A percentile compares a stretch with the other conserved stretches of the same genome.
Conservation (phyloP, 2,329 filamentous ascomycete species). For the Penicillium hordei region DNA sequence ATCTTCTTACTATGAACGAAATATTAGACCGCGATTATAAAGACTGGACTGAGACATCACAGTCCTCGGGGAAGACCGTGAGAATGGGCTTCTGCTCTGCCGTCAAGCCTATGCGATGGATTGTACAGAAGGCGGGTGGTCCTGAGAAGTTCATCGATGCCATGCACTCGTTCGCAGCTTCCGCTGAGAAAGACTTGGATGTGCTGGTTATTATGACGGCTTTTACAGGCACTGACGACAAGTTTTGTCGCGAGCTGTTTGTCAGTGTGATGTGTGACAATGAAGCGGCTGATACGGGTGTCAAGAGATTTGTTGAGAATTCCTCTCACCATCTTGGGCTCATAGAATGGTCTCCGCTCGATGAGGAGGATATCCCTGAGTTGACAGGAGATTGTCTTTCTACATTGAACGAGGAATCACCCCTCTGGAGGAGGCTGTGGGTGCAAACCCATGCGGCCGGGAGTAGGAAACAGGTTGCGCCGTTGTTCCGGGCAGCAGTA, state of each 20-base stretch:
- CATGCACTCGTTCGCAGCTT: slow-evolving; percentile 48
- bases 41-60: slow-evolving; percentile 53
- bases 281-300: slow-evolving; percentile 36
- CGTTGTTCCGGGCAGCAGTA: slow-evolving; percentile 54
- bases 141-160: slow-evolving; percentile 40
- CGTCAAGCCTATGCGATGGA: slow-evolving; percentile 56
- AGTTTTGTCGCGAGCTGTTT: slow-evolving; percentile 56
- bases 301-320: slow-evolving; percentile 48
- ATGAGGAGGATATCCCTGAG: slow-evolving; percentile 24
- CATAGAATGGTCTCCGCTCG: slow-evolving; percentile 32
- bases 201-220: slow-evolving; percentile 63
- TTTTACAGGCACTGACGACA: slow-evolving; percentile 43
- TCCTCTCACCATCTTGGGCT: slow-evolving; percentile 47
- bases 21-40: slow-evolving; percentile 65
- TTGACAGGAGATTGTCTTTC: slow-evolving; percentile 18
- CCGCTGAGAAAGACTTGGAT: slow-evolving; percentile 47
- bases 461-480: slow-evolving; percentile 64
- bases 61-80: slow-evolving; percentile 32
- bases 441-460: slow-evolving; percentile 56
- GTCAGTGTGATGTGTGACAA: slow-evolving; percentile 47
- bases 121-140: slow-evolving; percentile 50
- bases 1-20: slow-evolving; percentile 54
- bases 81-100: slow-evolving; percentile 60
- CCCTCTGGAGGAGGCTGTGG: slow-evolving; percentile 53
- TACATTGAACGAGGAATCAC: slow-evolving; percentile 20